Evolutionary conservation across 176 grass and related monocot species (phyloP).

Genomic region (Aegilops longissima): DNA sequence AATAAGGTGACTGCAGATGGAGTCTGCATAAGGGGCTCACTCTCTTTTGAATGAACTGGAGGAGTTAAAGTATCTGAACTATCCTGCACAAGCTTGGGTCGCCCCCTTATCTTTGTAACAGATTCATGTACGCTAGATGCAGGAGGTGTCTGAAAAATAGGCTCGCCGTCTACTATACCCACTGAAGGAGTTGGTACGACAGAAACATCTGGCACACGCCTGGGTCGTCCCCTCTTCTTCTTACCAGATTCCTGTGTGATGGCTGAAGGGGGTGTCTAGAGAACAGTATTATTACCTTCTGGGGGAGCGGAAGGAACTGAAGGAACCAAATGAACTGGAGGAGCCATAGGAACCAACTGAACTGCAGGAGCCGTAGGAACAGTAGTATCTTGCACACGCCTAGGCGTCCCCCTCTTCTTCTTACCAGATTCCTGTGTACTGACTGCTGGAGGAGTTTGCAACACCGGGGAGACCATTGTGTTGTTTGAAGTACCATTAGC

Average conservation of each 20-base stretch:
- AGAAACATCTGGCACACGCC: slow-evolving; percentile 1
- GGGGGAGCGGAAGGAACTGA: background rate
- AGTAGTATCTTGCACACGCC: slow-evolving; percentile 12
- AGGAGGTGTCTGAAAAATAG: background rate
- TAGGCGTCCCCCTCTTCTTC: slow-evolving; percentile 37
- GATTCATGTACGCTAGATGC: slow-evolving; percentile 5
- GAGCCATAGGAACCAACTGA: background rate
- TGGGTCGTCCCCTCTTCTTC: slow-evolving; percentile 11
- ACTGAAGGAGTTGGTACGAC: background rate
- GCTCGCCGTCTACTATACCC: background rate
- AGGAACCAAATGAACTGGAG: background rate
- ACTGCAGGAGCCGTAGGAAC: background rate
- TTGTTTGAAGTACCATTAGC: background rate
- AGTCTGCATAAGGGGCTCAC: background rate
- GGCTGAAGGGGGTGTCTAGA: background rate
- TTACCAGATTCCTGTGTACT: slow-evolving; percentile 31
- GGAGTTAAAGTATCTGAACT: slow-evolving; percentile 9
- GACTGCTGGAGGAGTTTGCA: slow-evolving; percentile 22
- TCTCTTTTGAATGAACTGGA: slow-evolving; percentile 8
- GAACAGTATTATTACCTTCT: background rate
- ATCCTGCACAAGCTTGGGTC: background rate
- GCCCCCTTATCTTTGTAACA: background rate
- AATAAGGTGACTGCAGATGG: background rate
- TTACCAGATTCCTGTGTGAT: background rate
- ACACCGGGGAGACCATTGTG: background rate